Evolutionary conservation across 306 rosid genomes (phyloP).

Genomic region (Cucumis hystrix): DNA sequence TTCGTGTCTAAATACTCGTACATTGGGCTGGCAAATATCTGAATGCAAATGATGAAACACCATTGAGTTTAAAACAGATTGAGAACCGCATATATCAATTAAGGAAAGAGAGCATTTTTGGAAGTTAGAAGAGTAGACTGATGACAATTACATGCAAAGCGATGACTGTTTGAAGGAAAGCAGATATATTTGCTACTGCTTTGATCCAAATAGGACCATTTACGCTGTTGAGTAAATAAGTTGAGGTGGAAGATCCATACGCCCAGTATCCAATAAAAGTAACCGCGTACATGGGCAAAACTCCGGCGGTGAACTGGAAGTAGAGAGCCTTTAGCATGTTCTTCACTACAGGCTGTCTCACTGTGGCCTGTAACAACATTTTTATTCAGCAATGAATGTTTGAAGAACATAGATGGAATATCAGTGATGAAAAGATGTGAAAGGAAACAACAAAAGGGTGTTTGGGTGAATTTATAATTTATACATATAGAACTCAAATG

Average conservation of each 20-base stretch:
- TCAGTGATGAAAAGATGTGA: neutral
- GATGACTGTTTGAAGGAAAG: conserved; percentile 84
- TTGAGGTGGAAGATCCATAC: conserved; percentile 60
- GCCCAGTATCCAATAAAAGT: conserved; percentile 92
- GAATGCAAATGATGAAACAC: conserved; percentile 1
- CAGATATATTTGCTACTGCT: conserved; percentile 54
- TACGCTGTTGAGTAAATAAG: conserved; percentile 66
- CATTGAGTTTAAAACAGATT: neutral
- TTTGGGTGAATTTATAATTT: too few relatives aligned
- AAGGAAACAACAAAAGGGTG: neutral
- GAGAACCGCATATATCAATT: neutral
- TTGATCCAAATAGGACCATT: conserved; percentile 75
- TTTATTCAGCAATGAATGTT: neutral
- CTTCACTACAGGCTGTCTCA: conserved; percentile 73
- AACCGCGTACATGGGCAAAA: conserved; percentile 64
- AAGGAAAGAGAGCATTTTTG: too few relatives aligned
- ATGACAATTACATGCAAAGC: conserved; percentile 59
- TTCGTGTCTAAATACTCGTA: conserved; percentile 74
- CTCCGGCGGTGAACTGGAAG: conserved; percentile 81
- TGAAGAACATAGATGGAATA: neutral
- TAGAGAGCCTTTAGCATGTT: conserved; percentile 85
- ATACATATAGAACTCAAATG: too few relatives aligned
- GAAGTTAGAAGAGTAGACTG: neutral
- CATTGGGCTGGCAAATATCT: conserved; percentile 98
- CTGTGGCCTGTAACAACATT: conserved; percentile 52